Percentiles rank a stretch among this genome's conserved stretches.
These are phyloP conservation scores for Calophaca sinica DNA, from an alignment of 306 rosid genomes.

Conservation along the genomic window DNA sequence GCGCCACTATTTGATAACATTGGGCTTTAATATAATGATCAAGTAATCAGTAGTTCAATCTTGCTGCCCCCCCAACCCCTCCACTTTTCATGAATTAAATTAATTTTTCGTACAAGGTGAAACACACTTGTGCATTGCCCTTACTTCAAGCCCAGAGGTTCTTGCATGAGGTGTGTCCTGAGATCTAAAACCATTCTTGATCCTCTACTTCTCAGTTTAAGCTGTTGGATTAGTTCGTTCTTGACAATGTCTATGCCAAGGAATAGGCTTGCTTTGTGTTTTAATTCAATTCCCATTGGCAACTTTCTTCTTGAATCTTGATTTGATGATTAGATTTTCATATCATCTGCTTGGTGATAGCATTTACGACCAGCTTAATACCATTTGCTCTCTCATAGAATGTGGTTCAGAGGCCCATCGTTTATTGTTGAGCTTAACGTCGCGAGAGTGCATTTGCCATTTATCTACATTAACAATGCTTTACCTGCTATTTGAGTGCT, in stretches of 20 bases:
- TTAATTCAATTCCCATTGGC: conserved; percentile 2
- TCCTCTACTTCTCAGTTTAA: neutral
- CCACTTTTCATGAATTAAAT: neutral
- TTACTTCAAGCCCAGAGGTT: neutral
- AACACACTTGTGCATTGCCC: neutral
- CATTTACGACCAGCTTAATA: conserved; percentile 14
- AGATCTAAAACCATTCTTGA: neutral
- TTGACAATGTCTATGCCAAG: neutral
- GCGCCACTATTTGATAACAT: no score
- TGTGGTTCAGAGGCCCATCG: neutral
- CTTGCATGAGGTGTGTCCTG: neutral
- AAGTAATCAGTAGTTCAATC: no score
- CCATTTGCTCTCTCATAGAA: neutral
- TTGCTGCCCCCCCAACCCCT: no score
- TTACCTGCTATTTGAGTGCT: neutral
- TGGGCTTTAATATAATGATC: no score
- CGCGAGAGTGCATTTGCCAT: conserved; percentile 20
- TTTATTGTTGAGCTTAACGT: conserved; percentile 24
- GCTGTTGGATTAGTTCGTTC: no score
- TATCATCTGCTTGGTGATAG: conserved; percentile 28
- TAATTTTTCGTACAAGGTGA: neutral
- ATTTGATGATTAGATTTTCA: neutral
- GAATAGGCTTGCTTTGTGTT: neutral
- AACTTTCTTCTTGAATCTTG: conserved; percentile 7
- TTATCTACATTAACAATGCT: neutral